These are phyloP conservation scores for Amauroascus niger DNA, from an alignment of 2,329 filamentous ascomycete genomes.

Conservation along the genomic window DNA sequence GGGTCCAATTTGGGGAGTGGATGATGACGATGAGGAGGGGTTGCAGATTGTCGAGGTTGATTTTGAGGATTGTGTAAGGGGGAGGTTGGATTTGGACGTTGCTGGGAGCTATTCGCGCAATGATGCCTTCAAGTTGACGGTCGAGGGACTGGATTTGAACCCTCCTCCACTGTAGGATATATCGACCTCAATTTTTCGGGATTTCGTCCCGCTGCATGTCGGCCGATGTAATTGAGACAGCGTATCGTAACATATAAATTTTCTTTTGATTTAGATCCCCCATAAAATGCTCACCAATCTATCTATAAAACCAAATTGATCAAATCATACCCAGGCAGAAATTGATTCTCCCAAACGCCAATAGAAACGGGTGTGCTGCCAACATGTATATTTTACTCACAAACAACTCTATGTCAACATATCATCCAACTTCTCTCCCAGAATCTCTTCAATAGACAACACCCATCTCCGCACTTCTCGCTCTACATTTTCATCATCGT, in stretches of 20 bases:
- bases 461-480: constrained; percentile 85
- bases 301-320: constrained; percentile 3
- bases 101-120: constrained; percentile 76
- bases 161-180: constrained; percentile 40
- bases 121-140: constrained; percentile 51
- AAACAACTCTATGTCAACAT: constrained; percentile 63
- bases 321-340: not conserved
- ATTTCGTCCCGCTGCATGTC: too few relatives aligned
- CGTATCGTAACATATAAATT: too few relatives aligned
- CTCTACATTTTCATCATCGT: constrained; percentile 91
- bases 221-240: constrained; percentile 3
- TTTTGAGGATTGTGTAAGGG: constrained; percentile 76
- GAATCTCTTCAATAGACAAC: constrained; percentile 71
- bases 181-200: too few relatives aligned
- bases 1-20: constrained; percentile 68
- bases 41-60: constrained; percentile 66
- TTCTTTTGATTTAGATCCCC: not conserved
- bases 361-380: not conserved
- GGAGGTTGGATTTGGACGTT: constrained; percentile 71
- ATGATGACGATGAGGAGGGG: constrained; percentile 45
- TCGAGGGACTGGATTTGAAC: constrained; percentile 50
- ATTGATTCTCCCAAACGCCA: not conserved
- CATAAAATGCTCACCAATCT: not conserved
- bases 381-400: not conserved
- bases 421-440: constrained; percentile 82